phyloP scores from a whole-genome alignment of 768 basidiomycete species.

The Pleurotus ostreatus region DNA sequence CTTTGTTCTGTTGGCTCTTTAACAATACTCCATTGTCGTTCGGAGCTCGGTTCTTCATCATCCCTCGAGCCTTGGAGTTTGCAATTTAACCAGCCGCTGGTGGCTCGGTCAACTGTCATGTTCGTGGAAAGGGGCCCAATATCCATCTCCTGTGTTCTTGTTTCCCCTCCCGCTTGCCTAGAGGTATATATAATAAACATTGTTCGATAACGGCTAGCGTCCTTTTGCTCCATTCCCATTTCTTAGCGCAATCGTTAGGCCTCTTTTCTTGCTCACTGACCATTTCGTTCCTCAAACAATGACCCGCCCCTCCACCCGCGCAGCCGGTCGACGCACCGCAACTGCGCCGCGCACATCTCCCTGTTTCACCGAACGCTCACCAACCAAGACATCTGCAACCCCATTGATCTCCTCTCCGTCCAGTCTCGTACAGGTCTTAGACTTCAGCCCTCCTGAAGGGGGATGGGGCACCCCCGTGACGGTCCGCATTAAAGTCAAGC shows the following conservation, averaged over 20 bases:
- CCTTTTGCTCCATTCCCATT: too few relatives aligned
- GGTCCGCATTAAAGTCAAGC: conserved; percentile 58
- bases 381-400: conserved; percentile 12
- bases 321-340: background rate
- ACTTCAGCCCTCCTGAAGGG: conserved; percentile 63
- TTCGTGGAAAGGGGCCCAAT: background rate
- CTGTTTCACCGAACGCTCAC: conserved; percentile 2
- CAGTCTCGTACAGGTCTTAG: conserved; percentile 60
- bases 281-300: background rate
- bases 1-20: background rate
- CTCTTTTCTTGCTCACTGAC: background rate
- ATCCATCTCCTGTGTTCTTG: too few relatives aligned
- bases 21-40: conserved; percentile 6
- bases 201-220: too few relatives aligned
- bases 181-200: too few relatives aligned
- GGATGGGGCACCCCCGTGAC: conserved; percentile 58
- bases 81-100: background rate
- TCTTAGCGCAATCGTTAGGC: background rate
- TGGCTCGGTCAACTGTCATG: background rate
- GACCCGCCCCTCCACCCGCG: background rate
- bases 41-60: background rate
- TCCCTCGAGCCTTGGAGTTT: background rate
- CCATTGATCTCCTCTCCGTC: conserved; percentile 40
- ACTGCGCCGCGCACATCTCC: conserved; percentile 4
- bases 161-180: too few relatives aligned